A percentile compares a stretch with the other conserved stretches of the same genome.
phyloP scores from a whole-genome alignment of 2,329 filamentous ascomycete genomes.

The Trichoderma aggressivum region DNA sequence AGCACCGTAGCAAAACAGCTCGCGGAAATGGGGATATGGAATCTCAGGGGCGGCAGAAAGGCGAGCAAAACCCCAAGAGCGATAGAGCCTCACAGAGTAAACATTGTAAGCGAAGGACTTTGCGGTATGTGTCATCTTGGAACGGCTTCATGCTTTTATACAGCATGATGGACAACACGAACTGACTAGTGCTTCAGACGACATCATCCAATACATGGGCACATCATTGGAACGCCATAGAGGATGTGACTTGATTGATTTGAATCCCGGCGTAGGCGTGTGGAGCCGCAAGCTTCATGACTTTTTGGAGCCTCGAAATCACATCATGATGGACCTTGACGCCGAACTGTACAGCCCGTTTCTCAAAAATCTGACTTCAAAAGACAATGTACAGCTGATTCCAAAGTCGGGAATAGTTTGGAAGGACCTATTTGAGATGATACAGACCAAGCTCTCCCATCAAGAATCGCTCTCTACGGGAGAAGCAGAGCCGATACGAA shows the following conservation, averaged over 20 bases:
- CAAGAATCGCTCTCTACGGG: constrained; percentile 45
- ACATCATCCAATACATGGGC: constrained; percentile 67
- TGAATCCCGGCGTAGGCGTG: constrained; percentile 76
- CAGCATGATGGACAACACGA: background rate
- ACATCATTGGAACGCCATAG: constrained; percentile 64
- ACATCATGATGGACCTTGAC: constrained; percentile 78
- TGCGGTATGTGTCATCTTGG: constrained; percentile 39
- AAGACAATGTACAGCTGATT: constrained; percentile 48
- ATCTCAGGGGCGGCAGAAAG: constrained; percentile 16
- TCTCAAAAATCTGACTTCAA: constrained; percentile 55
- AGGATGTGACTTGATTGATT: constrained; percentile 81
- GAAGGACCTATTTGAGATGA: constrained; percentile 54
- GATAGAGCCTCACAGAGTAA: constrained; percentile 43
- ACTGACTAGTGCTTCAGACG: constrained; percentile 46
- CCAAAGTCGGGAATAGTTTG: constrained; percentile 58
- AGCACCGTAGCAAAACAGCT: constrained; percentile 28
- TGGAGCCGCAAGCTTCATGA: constrained; percentile 78
- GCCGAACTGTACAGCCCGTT: constrained; percentile 55
- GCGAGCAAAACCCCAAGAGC: constrained; percentile 1
- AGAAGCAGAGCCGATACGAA: constrained; percentile 46
- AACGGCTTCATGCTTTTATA: background rate
- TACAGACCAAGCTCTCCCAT: constrained; percentile 50
- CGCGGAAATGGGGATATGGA: constrained; percentile 29
- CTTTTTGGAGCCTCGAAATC: constrained; percentile 70
- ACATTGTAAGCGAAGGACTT: constrained; percentile 50